Conservation (phyloP, 1,139 yeast genomes). For the Saccharomycopsis hybrid region DNA sequence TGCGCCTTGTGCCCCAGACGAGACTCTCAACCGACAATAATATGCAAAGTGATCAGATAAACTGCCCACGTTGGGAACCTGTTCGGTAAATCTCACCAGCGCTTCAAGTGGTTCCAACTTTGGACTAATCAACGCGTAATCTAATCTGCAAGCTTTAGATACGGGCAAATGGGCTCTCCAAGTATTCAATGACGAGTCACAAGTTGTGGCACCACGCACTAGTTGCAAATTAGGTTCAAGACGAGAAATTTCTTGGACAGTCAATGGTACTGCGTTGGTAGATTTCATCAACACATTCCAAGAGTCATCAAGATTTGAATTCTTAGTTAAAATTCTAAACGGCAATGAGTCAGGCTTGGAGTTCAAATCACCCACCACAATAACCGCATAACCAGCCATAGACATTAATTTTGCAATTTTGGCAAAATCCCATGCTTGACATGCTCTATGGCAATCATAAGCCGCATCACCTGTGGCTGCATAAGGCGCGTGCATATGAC, state of each 20-base stretch:
- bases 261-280: slow-evolving; percentile 23
- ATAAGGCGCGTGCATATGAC: slow-evolving; percentile 98
- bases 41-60: slow-evolving; percentile 94
- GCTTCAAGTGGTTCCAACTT: slow-evolving; percentile 52
- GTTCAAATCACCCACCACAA: slow-evolving; percentile 90
- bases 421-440: slow-evolving; percentile 96
- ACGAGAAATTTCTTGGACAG: slow-evolving; percentile 38
- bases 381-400: slow-evolving; percentile 74
- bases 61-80: slow-evolving; percentile 56
- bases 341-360: slow-evolving; percentile 85
- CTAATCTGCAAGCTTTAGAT: slow-evolving; percentile 82
- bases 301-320: slow-evolving; percentile 63
- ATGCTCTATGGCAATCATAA: slow-evolving; percentile 81
- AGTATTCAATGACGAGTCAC: slow-evolving; percentile 80
- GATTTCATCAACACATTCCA: slow-evolving; percentile 68
- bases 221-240: slow-evolving; percentile 68
- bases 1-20: background rate
- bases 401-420: slow-evolving; percentile 55
- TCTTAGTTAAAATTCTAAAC: slow-evolving; percentile 61
- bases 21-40: slow-evolving; percentile 43
- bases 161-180: slow-evolving; percentile 64
- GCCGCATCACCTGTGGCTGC: slow-evolving; percentile 78
- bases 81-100: slow-evolving; percentile 66
- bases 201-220: slow-evolving; percentile 71
- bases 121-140: slow-evolving; percentile 76